Base-by-base conservation (phyloP, 768 basidiomycete species). In the Xerocomellus intermedius region DNA sequence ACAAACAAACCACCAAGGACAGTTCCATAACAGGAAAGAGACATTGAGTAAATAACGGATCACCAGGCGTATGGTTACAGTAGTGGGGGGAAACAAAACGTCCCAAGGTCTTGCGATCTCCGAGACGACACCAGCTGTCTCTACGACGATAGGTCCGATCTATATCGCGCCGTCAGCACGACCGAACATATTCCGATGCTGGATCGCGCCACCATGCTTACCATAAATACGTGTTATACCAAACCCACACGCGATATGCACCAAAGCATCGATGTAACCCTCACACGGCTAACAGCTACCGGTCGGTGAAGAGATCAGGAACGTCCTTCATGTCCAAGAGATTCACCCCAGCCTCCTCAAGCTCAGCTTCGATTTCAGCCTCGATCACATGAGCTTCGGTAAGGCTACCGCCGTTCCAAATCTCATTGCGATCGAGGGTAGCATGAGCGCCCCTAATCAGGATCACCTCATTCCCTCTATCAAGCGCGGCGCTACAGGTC, bases 321-420 rank as follows among this genome's bases (percentile, higher is more conserved):
- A 87, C 65, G 66, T 86, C 83, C 67, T 79, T 79, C 86, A 88
- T 86, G 13, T 86, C 84, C 57, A 89, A 66, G 44, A 88, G 35
- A 62, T 76, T 72, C 19, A 84, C 87, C 4, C 86, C 87, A 13
- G 83, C 83, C 63, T 86, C 85, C 69, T 87, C 84, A 24, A 89
- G 68, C 72, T 87, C 83, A 2, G 70, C 78, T 72, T 89, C 86
- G 30, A 87, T 79, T 60, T 87, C 82, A 12, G 65, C 69, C 73
- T 83, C 80, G 30, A 88, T 78, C 51, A 69, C 70, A 41, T 66
- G 62, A 10, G 85, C 85, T 1, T 75, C 69, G 0, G 83, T 86
- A 26, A 79, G 64, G 7, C 80, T 77, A 2, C 82, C 83, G 8
- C 79, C 83, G 58, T 82, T 77, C 62, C 82, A 73, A 35, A 83